A percentile compares a stretch with the other conserved stretches of the same genome.
phyloP scores from a whole-genome alignment of 352 stramenopile species.

The Pelagophyceae sp. region DNA sequence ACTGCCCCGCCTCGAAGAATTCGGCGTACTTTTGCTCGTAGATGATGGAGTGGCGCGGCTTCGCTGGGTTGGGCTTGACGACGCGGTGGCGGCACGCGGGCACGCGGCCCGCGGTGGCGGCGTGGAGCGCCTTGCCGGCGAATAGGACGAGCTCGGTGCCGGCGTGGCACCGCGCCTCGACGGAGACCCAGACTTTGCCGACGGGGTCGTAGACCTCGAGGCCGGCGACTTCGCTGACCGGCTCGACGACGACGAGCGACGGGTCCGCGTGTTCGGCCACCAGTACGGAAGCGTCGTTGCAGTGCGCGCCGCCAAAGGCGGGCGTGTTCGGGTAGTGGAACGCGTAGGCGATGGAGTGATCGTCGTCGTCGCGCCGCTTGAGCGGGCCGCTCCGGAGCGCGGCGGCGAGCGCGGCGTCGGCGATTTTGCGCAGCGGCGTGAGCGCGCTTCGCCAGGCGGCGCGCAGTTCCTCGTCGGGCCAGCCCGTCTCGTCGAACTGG shows the following conservation, averaged over 20 bases:
- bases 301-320: neutral
- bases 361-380: neutral
- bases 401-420: neutral
- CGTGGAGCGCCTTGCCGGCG: constrained; percentile 1
- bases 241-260: constrained; percentile 4
- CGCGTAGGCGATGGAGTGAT: constrained; percentile 2
- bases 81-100: neutral
- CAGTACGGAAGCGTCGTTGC: neutral
- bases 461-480: neutral
- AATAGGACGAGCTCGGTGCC: constrained; percentile 12
- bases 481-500: neutral
- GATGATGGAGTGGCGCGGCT: neutral
- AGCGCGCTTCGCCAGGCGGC: neutral
- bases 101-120: neutral
- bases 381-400: neutral
- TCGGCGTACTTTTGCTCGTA: constrained; percentile 19
- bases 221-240: neutral
- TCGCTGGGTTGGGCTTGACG: neutral
- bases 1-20: constrained; percentile 4
- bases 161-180: neutral
- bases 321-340: constrained; percentile 3
- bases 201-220: constrained; percentile 5
- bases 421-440: neutral
- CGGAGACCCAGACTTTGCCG: neutral
- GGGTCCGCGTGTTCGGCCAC: constrained; percentile 5